These are phyloP conservation scores for Chaetomium sp. DNA, from an alignment of 2,329 filamentous ascomycete genomes.

Conservation along the genomic window DNA sequence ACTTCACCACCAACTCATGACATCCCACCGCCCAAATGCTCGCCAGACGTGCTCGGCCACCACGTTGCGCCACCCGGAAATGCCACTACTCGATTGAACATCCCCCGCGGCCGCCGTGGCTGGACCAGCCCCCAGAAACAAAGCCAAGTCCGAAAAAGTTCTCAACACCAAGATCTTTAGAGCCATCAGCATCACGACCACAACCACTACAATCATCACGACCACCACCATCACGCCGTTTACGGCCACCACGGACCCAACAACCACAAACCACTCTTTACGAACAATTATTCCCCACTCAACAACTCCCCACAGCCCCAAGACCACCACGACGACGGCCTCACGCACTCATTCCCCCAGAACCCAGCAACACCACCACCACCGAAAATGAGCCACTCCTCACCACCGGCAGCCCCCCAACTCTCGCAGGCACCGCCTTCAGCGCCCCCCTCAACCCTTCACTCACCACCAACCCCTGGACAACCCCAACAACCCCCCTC, in stretches of 20 bases:
- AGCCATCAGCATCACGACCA: too few relatives aligned
- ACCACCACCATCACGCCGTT: neutral
- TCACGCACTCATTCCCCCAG: too few relatives aligned
- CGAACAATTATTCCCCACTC: slow-evolving; percentile 4
- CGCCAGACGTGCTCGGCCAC: slow-evolving; percentile 7
- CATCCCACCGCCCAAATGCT: slow-evolving; percentile 7
- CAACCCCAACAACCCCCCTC: neutral
- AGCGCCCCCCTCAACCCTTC: too few relatives aligned
- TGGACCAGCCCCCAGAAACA: too few relatives aligned
- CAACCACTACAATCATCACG: neutral
- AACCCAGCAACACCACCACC: too few relatives aligned
- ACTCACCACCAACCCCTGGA: too few relatives aligned
- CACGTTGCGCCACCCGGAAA: slow-evolving; percentile 5
- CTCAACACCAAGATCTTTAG: too few relatives aligned
- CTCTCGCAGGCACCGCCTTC: too few relatives aligned
- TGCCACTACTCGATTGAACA: neutral
- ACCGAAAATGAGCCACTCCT: too few relatives aligned
- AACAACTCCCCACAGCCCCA: neutral
- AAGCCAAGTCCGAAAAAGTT: too few relatives aligned
- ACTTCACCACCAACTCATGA: neutral
- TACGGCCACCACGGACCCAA: neutral
- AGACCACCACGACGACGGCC: neutral
- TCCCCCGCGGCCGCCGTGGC: too few relatives aligned
- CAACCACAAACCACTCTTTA: slow-evolving; percentile 1
- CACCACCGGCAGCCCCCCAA: too few relatives aligned